phyloP scores from a whole-genome alignment of 2,329 filamentous ascomycete species.

The Microdochium paspali region DNA sequence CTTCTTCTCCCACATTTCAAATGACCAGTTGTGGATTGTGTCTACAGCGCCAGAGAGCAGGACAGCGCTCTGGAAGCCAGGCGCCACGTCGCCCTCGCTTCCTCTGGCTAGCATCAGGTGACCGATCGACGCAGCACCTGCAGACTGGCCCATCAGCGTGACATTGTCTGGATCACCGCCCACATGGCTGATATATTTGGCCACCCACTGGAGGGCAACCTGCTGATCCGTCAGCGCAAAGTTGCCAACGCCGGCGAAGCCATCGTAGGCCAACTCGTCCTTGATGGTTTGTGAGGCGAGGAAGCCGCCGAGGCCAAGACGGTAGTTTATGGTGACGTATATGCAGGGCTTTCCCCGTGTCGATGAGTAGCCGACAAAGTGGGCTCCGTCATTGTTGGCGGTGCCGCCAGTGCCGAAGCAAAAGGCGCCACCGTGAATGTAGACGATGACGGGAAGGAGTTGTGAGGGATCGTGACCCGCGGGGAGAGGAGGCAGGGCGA shows the following conservation, averaged over 20 bases:
- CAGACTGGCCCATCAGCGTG: constrained; percentile 37
- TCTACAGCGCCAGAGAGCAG: background rate
- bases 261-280: constrained; percentile 29
- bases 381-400: constrained; percentile 7
- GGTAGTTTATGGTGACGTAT: constrained; percentile 12
- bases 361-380: constrained; percentile 3
- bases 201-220: constrained; percentile 39
- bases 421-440: constrained; percentile 11
- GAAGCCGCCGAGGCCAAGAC: constrained; percentile 9
- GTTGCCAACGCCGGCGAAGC: constrained; percentile 34
- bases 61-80: background rate
- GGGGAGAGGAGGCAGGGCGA: background rate
- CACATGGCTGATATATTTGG: constrained; percentile 42
- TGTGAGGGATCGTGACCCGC: background rate
- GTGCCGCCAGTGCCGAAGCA: constrained; percentile 8
- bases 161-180: constrained; percentile 40
- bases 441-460: constrained; percentile 8
- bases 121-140: constrained; percentile 24
- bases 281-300: constrained; percentile 9
- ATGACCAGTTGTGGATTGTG: background rate
- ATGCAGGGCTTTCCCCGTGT: constrained; percentile 11
- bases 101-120: background rate
- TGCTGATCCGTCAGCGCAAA: constrained; percentile 44
- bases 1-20: background rate
- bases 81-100: background rate